Conservation (phyloP, 192 early-diverging fungal species). For the Funneliformis geosporum region DNA sequence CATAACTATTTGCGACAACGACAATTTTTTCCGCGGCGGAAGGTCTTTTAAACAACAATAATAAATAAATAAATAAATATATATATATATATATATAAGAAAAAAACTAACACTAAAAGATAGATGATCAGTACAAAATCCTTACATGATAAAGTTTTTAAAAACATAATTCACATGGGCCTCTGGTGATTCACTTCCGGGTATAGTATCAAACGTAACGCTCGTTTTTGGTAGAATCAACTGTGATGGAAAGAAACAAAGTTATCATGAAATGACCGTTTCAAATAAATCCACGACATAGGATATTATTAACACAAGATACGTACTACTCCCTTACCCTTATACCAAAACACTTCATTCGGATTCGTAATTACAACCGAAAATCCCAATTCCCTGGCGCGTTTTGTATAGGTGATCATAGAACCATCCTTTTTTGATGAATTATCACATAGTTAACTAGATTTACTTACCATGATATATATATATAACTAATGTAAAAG, state of each 20-base stretch:
- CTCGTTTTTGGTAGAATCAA: slow-evolving; percentile 13
- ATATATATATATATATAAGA: too few relatives aligned
- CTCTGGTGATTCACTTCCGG: slow-evolving; percentile 30
- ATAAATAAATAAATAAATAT: too few relatives aligned
- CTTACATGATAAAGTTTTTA: slow-evolving; percentile 24
- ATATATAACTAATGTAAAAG: not conserved
- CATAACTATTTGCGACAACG: slow-evolving; percentile 30
- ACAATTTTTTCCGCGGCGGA: slow-evolving; percentile 27
- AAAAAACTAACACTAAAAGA: too few relatives aligned
- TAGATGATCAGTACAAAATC: not conserved
- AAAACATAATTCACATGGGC: slow-evolving; percentile 24
- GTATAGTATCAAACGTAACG: not conserved
- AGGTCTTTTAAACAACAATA: too few relatives aligned
- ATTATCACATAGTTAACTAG: not conserved
- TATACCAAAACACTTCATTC: slow-evolving; percentile 33
- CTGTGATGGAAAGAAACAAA: not conserved
- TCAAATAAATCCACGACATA: not conserved
- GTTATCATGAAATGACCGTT: not conserved
- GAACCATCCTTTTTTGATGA: slow-evolving; percentile 22
- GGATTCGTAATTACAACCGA: slow-evolving; percentile 27
- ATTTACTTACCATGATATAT: not conserved
- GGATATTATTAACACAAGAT: not conserved
- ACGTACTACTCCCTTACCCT: slow-evolving; percentile 25
- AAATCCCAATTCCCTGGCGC: slow-evolving; percentile 18
- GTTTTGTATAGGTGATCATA: slow-evolving; percentile 25